Conservation (phyloP, 2,329 filamentous ascomycete species). For the Endocalyx cinctus region DNA sequence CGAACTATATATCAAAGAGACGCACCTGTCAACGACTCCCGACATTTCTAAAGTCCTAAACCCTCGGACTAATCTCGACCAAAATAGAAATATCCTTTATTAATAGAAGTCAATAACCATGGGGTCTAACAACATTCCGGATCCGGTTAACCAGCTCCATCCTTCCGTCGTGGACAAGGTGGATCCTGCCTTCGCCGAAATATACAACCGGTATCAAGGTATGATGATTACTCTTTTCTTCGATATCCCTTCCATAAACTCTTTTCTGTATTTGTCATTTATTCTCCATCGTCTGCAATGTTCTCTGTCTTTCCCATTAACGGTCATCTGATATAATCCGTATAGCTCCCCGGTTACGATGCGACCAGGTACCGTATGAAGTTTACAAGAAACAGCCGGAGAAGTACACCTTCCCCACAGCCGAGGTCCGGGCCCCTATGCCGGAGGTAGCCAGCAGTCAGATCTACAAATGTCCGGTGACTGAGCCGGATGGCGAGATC, state of each 20-base stretch:
- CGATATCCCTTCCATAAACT: no score
- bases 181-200: conserved; percentile 41
- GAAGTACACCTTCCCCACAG: conserved; percentile 20
- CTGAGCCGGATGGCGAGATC: conserved; percentile 18
- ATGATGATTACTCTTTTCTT: no score
- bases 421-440: conserved; percentile 11
- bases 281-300: no score
- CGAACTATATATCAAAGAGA: no score
- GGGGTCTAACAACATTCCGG: conserved; percentile 15
- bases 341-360: conserved; percentile 21
- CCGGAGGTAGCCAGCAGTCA: conserved; percentile 18
- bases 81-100: no score
- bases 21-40: no score
- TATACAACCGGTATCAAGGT: conserved; percentile 37
- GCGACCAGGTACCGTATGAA: conserved; percentile 25
- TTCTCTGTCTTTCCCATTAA: no score
- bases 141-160: conserved; percentile 40
- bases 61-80: no score
- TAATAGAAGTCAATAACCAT: conserved; percentile 10
- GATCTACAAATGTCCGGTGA: no score
- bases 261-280: no score
- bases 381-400: conserved; percentile 18
- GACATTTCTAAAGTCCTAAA: no score
- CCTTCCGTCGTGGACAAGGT: conserved; percentile 40
- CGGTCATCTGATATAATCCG: no score